Evolutionary conservation across 176 grass and related monocot genomes (phyloP), one percentile per base, ranked within the genome.

Genomic region (Musa troglodytarum): DNA sequence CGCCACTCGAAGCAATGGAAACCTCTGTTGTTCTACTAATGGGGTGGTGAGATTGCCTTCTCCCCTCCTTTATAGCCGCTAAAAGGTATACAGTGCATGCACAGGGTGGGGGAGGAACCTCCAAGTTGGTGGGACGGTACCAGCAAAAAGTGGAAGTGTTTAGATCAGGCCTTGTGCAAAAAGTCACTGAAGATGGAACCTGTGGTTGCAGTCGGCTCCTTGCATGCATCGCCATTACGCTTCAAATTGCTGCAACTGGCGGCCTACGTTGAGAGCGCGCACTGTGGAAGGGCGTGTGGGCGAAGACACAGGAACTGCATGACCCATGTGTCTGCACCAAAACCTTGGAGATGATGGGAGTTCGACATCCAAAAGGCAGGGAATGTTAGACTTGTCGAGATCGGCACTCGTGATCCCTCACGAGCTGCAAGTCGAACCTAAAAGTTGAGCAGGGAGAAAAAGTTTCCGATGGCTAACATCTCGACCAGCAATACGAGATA

Each of bases 361-460:
- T 49, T 53, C 34, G 20, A 52, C 20, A 9, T 72, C 6, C 14
- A 11, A 34, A 15, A 21, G 16, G 51, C 11, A 22, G 15, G 49
- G 15, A 50, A 53, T 50, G 34, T 72, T 72, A 50, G 20, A 22
- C 17, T 72, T 72, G 69, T 72, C 69, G 3, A 72, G 51, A 72
- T 53, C 69, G 51, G 8, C 8, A 9, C 69, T 72, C 50, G 49
- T 72, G 69, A 70, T 50, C 67, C 22, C 19, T 70, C 67, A 70
- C 67, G 67, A 50, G 34, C 21, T 19, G 67, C 34, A 43, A 43
- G 4, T 43, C 34, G 34, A 6, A 43, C 34, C 34, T 43, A 43
- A 43, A 43, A 43, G 34, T 43, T 5, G 34, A 43, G 34, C 34
- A 43, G 34, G 34, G 34, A 43, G 34, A 6, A 29, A 43, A 43